Base-by-base conservation (phyloP, 441 rosid species). In the Rhodomyrtus psidioides region DNA sequence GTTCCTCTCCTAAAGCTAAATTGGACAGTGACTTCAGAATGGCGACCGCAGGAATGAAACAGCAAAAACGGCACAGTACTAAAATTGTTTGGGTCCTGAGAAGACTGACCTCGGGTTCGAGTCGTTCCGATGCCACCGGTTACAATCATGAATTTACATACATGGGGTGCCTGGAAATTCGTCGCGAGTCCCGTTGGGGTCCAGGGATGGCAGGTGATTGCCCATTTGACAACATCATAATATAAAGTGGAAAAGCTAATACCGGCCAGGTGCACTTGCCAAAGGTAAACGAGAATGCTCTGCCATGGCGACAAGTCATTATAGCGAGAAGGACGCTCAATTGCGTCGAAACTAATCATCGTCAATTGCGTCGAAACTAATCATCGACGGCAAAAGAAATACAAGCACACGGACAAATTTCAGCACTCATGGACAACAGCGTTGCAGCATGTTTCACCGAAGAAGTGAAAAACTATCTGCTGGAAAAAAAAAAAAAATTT, bases 31-130 rank as follows among this genome's bases (percentile, higher is more conserved):
- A 70, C 79, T 39, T 39, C 16, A 10, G n/a, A 21, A 39, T 21
- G 3, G 49, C n/a, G 0, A 70, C 16, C 1, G 1, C n/a, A 0
- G 49, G 9, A 10, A 70, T 5, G 8, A 70, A 70, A 34, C 49
- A 12, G 8, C 12, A 15, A 10, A 21, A 65, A 39, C 14, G 12
- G 10, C 39, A 70, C 49, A 12, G 5, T 12, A 17, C 21, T 39
- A 7, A 70, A 34, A 5, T 70, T 39, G 49, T 70, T 2, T 3
- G 2, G 79, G 76, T 65, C 76, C 7, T 26, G 8, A 34, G 6
- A 34, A 42, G 2, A 70, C 8, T 0, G 74, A 65, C 46, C 46
- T 30, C 13, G 7, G 26, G 46, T 19, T 70, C 49, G 5, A 21
- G 5, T 34, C 0, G 4, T 21, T 70, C 23, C 8, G 7, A 65